phyloP scores from a whole-genome alignment of 1,139 yeast species.

The Citeromyces siamensis region DNA sequence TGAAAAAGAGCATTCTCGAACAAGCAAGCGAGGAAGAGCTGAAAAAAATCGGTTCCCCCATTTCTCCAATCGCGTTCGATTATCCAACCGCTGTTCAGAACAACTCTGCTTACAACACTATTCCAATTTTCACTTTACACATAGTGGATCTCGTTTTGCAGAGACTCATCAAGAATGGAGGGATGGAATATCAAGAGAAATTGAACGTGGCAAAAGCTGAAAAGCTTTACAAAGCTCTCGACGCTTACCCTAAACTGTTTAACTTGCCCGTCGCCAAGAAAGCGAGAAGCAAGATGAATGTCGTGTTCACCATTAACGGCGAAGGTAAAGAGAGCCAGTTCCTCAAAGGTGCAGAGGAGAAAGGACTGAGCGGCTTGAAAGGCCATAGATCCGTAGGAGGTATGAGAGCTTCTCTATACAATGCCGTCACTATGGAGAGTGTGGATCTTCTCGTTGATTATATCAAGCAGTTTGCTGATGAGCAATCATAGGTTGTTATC shows the following conservation, averaged over 20 bases:
- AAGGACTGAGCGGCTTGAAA: conserved; percentile 60
- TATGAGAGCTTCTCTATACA: conserved; percentile 84
- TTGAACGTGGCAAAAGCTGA: conserved; percentile 29
- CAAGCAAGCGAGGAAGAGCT: conserved; percentile 56
- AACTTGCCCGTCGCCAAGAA: conserved; percentile 49
- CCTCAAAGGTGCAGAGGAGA: conserved; percentile 41
- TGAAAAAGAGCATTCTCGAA: conserved; percentile 66
- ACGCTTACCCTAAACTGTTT: conserved; percentile 50
- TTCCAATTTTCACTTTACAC: conserved; percentile 86
- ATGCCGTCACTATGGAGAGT: conserved; percentile 65
- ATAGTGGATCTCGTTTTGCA: conserved; percentile 70
- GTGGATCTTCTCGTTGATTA: conserved; percentile 48
- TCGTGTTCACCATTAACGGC: conserved; percentile 68
- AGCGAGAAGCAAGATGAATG: conserved; percentile 82
- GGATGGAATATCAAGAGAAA: conserved; percentile 39
- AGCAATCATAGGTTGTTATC: conserved; percentile 10
- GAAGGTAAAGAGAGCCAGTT: conserved; percentile 60
- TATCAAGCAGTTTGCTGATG: conserved; percentile 50
- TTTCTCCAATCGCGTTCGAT: conserved; percentile 81
- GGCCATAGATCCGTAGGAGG: conserved; percentile 99
- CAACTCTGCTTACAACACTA: conserved; percentile 90
- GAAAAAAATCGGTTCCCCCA: conserved; percentile 46
- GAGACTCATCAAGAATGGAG: conserved; percentile 49
- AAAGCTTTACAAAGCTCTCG: conserved; percentile 43
- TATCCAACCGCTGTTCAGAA: conserved; percentile 78